phyloP scores from a whole-genome alignment of 1,284 basidiomycete genomes.

The Marasmius tenuissimus region DNA sequence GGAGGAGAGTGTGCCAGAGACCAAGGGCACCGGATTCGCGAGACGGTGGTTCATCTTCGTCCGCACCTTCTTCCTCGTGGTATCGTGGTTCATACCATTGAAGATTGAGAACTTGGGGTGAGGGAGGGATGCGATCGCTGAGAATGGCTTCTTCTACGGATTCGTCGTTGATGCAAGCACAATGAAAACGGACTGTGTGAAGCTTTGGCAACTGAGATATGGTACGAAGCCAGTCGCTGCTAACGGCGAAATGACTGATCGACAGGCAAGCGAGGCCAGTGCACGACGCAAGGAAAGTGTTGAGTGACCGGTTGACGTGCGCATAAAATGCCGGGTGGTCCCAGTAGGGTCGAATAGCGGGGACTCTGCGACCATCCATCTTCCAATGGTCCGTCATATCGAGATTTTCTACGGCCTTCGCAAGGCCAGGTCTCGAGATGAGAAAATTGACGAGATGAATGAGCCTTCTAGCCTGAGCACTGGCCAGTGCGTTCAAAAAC shows the following conservation, averaged over 20 bases:
- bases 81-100: neutral
- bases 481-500: neutral
- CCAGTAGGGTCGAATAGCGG: neutral
- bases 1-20: constrained; percentile 1
- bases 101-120: neutral
- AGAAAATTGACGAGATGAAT: neutral
- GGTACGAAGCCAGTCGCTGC: neutral
- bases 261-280: neutral
- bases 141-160: neutral
- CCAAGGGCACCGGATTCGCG: neutral
- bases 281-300: neutral
- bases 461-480: neutral
- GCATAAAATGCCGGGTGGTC: neutral
- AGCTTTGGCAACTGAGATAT: neutral
- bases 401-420: neutral
- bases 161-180: neutral
- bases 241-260: neutral
- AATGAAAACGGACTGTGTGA: neutral
- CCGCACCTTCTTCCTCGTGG: no score
- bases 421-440: neutral
- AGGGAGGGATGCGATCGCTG: neutral
- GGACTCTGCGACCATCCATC: neutral
- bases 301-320: neutral
- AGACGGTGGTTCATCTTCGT: neutral
- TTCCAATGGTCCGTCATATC: neutral